phyloP scores from a whole-genome alignment of 768 basidiomycete genomes.

The Pleurotus citrinopileatus region DNA sequence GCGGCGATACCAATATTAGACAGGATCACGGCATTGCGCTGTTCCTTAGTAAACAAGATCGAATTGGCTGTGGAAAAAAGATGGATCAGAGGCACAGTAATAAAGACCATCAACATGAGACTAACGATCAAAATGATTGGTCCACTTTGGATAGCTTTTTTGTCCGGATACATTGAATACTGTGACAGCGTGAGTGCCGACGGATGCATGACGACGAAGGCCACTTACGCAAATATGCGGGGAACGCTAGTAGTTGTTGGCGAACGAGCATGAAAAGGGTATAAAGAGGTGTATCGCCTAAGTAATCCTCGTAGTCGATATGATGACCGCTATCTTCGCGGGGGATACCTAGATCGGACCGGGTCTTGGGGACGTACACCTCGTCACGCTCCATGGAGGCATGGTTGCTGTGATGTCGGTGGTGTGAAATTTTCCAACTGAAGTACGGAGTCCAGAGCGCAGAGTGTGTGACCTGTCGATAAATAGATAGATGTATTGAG shows the following conservation, averaged over 20 bases:
- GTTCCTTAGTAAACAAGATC: conserved; percentile 50
- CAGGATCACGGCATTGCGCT: conserved; percentile 49
- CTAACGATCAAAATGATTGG: conserved; percentile 67
- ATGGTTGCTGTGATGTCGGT: conserved; percentile 49
- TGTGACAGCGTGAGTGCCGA: conserved; percentile 22
- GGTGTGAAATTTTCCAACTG: conserved; percentile 54
- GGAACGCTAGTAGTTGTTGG: conserved; percentile 58
- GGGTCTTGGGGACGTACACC: conserved; percentile 60
- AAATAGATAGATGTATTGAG: conserved; percentile 11
- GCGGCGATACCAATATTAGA: conserved; percentile 56
- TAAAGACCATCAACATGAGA: conserved; percentile 11
- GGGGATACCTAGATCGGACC: conserved; percentile 50
- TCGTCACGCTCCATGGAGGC: conserved; percentile 55
- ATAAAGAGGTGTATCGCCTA: conserved; percentile 62
- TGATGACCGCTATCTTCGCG: conserved; percentile 32
- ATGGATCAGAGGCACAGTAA: background rate
- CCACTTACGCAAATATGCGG: conserved; percentile 54
- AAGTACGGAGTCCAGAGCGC: conserved; percentile 53
- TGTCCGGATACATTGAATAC: conserved; percentile 64
- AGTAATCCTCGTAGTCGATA: conserved; percentile 51
- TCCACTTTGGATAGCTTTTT: conserved; percentile 55
- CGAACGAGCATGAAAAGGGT: conserved; percentile 53
- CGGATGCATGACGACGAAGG: background rate
- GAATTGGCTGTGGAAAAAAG: conserved; percentile 41
- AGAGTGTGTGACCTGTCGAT: conserved; percentile 39